A percentile compares a stretch with the other conserved stretches of the same genome.
Conservation (phyloP, 495 filamentous ascomycete species). For the Lentithecium fluviatile region DNA sequence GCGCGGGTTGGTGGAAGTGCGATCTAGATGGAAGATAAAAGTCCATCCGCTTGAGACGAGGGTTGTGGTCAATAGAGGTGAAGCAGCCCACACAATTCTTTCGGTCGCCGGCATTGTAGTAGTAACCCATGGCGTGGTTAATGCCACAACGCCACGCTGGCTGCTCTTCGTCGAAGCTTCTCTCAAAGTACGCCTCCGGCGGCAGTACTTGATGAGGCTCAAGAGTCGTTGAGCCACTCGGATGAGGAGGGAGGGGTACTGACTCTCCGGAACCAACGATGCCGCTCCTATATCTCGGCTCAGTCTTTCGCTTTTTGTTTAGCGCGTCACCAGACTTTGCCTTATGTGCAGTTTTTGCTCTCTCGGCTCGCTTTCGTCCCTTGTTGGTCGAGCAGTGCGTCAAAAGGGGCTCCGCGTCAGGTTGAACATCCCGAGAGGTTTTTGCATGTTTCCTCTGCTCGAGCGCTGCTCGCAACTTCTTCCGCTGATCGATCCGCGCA, state of each 20-base stretch:
- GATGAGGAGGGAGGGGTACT: neutral
- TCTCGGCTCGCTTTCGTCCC: too few species aligned
- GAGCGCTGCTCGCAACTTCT: neutral
- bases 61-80: conserved; percentile 6
- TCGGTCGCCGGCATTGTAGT: conserved; percentile 25
- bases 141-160: conserved; percentile 24
- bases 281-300: neutral
- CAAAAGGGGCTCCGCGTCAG: too few species aligned
- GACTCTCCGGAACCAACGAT: neutral
- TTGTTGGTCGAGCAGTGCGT: too few species aligned
- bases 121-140: conserved; percentile 11
- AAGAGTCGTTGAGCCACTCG: conserved; percentile 12
- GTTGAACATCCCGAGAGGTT: too few species aligned
- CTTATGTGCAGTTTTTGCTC: too few species aligned
- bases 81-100: conserved; percentile 12
- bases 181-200: conserved; percentile 8
- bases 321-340: too few species aligned
- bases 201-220: conserved; percentile 14
- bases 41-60: conserved; percentile 6
- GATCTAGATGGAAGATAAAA: conserved; percentile 19
- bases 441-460: too few species aligned
- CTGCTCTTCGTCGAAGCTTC: conserved; percentile 1
- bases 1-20: conserved; percentile 2
- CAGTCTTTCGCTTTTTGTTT: too few species aligned
- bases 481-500: neutral